Conservation (phyloP, 495 filamentous ascomycete species). For the Lepidopterella palustris region DNA sequence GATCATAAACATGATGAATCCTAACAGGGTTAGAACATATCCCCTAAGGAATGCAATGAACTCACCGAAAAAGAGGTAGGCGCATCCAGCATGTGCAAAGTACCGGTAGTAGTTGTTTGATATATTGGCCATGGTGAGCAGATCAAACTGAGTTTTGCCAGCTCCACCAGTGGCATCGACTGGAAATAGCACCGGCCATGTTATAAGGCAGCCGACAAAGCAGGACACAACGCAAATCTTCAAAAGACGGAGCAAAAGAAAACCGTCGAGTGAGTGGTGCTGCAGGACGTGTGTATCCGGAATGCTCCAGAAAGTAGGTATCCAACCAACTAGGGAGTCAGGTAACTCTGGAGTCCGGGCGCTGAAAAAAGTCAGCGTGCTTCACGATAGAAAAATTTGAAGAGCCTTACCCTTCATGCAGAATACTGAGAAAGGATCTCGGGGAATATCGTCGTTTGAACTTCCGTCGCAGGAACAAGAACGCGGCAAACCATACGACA, state of each 20-base stretch:
- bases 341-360: constrained; percentile 48
- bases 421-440: constrained; percentile 72
- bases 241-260: constrained; percentile 40
- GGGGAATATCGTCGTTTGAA: constrained; percentile 79
- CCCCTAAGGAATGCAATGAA: no score
- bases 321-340: constrained; percentile 65
- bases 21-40: no score
- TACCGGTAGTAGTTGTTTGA: constrained; percentile 48
- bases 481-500: constrained; percentile 57
- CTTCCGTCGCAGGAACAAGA: constrained; percentile 67
- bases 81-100: constrained; percentile 72
- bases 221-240: constrained; percentile 38
- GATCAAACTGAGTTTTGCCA: constrained; percentile 59
- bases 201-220: constrained; percentile 39
- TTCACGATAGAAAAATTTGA: neutral
- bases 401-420: constrained; percentile 53
- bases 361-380: constrained; percentile 21
- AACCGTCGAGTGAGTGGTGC: constrained; percentile 77
- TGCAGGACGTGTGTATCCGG: constrained; percentile 80
- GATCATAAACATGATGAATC: constrained; percentile 67
- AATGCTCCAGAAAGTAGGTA: constrained; percentile 67
- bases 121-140: constrained; percentile 74
- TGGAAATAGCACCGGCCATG: constrained; percentile 43
- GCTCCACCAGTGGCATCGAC: constrained; percentile 43
- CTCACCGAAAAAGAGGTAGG: constrained; percentile 60